These are phyloP conservation scores for Aspergillus novoparasiticus DNA, from an alignment of 2,329 filamentous ascomycete species.

Conservation along the genomic window DNA sequence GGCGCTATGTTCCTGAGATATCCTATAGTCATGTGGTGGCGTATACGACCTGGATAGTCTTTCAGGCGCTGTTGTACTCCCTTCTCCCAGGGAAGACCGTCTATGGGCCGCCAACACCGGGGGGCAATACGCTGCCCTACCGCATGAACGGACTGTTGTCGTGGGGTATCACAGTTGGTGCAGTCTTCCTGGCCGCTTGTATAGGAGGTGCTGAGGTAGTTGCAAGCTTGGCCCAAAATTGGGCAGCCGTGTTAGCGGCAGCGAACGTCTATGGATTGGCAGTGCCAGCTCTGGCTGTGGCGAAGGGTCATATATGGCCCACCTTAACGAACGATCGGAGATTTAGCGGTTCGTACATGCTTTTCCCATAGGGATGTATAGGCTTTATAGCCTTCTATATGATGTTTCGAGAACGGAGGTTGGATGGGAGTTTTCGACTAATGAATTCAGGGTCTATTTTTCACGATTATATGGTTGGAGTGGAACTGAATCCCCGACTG, in stretches of 20 bases:
- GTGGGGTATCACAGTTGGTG: neutral
- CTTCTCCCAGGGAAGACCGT: neutral
- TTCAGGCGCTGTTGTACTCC: neutral
- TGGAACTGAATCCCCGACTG: neutral
- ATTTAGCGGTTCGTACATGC: too few relatives aligned
- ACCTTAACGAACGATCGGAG: too few relatives aligned
- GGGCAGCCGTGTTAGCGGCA: neutral
- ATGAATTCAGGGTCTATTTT: neutral
- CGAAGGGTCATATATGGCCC: too few relatives aligned
- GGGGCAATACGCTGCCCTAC: neutral
- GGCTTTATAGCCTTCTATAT: too few relatives aligned
- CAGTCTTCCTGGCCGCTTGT: neutral
- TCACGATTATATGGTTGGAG: neutral
- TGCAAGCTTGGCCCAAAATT: neutral
- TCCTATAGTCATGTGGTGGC: neutral
- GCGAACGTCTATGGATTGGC: too few relatives aligned
- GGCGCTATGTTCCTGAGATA: neutral
- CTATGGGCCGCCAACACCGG: neutral
- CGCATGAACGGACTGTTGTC: neutral
- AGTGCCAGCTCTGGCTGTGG: too few relatives aligned
- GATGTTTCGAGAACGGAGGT: too few relatives aligned
- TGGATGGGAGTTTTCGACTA: neutral
- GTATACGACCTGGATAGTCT: neutral
- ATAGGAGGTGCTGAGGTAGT: neutral
- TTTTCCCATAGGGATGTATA: too few relatives aligned